Conservation (phyloP, 2,329 filamentous ascomycete genomes). For the Calonectria pseudoreteaudii region DNA sequence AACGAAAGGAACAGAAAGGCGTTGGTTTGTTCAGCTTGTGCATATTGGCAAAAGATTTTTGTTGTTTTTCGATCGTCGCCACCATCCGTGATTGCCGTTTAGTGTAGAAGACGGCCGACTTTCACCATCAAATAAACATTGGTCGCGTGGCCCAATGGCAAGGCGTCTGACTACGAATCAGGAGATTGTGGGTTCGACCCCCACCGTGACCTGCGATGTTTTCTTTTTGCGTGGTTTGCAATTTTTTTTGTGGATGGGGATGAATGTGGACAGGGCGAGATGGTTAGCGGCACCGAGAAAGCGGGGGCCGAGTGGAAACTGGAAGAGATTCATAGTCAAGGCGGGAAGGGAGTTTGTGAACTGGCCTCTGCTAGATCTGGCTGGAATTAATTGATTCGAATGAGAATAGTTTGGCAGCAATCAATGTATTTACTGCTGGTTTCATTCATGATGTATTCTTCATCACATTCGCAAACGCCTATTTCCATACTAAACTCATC, state of each 20-base stretch:
- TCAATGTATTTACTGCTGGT: background rate
- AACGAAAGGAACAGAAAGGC: background rate
- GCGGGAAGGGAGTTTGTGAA: background rate
- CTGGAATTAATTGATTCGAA: background rate
- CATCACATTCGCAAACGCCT: background rate
- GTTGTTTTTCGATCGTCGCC: background rate
- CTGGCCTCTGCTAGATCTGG: background rate
- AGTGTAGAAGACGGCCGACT: background rate
- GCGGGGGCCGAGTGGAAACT: background rate
- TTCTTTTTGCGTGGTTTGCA: background rate
- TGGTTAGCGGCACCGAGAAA: background rate
- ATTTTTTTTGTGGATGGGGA: background rate
- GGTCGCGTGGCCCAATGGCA: constrained; percentile 46
- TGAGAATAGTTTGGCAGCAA: background rate
- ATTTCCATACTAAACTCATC: background rate
- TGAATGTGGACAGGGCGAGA: background rate
- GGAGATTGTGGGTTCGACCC: constrained; percentile 49
- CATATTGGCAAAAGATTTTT: background rate
- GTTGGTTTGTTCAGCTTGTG: background rate
- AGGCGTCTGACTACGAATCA: constrained; percentile 50
- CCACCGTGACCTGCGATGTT: constrained; percentile 35
- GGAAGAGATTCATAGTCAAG: background rate
- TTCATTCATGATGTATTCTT: background rate
- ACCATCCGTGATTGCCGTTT: background rate
- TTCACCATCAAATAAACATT: background rate